Base-by-base conservation (phyloP, 2,329 filamentous ascomycete genomes). In the Ophiostoma ulmi region DNA sequence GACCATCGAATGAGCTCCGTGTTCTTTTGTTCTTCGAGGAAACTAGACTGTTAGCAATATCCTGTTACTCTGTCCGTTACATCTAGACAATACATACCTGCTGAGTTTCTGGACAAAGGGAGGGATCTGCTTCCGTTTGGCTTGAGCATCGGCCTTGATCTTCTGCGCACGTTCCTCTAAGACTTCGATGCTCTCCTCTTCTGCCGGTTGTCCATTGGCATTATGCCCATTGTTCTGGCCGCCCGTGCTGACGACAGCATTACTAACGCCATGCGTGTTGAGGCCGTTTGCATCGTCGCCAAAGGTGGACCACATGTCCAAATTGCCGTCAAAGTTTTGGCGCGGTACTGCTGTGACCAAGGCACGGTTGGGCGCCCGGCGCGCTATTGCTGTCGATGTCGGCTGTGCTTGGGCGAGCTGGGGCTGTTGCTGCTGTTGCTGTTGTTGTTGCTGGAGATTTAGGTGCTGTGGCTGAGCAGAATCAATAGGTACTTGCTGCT, bases 101-200 rank as follows among this genome's bases (percentile, higher is more conserved):
- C 93, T 97, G 70, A 99, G 82, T 78, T 99, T 99, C 80, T 97
- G 94, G 63, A 99, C 94, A 83, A 99, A 99, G 0, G 95, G 94
- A 0, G 95, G 94, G 13, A 99, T 98, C 77, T 96, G 92, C 80
- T 98, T 98, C 76, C 94, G 86, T 80, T 97, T 98, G 20, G 90
- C 86, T 78, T 94, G 91, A 0, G 94, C 90, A 72, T 98, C 95
- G 77, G 90, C 88, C 82, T 96, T 97, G 10, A 93, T 93, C 73
- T 91, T 83, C 74, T 90, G 85, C 31, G 93, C 94, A 80, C 89
- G 89, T 78, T 91, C 88, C 77, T 97, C 93, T 72, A 97, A 81
- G 70, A 91, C 84, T 73, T 94, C 91, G 72, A 96, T 85, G 74
- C 89, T 92, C 74, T 96, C 90, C 76, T 88, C 83, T 78, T 89